Evolutionary conservation across 306 rosid genomes (phyloP).

Genomic region (Vigna angularis): DNA sequence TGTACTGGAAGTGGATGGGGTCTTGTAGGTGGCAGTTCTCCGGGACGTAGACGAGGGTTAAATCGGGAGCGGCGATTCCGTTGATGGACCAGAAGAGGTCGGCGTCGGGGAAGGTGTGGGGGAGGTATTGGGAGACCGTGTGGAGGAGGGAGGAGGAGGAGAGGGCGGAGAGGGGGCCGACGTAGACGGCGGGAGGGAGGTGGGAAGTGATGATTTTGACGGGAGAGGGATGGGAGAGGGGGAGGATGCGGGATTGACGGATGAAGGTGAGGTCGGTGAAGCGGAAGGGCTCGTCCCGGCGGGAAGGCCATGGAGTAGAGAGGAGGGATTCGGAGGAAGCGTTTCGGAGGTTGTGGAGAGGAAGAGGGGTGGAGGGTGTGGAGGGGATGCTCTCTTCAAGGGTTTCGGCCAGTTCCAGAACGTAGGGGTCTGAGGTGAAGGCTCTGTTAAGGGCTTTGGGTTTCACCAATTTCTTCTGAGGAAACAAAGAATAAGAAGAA

Average conservation of each 20-base stretch:
- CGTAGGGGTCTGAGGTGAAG: constrained; percentile 72
- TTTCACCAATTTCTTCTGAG: constrained; percentile 42
- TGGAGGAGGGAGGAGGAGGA: constrained; percentile 46
- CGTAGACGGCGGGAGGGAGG: constrained; percentile 68
- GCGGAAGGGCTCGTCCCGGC: constrained; percentile 88
- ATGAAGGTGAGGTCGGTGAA: constrained; percentile 86
- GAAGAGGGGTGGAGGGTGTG: constrained; percentile 37
- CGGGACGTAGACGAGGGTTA: constrained; percentile 81
- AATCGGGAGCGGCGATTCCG: constrained; percentile 88
- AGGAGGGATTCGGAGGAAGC: constrained; percentile 70
- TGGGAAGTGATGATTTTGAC: constrained; percentile 32
- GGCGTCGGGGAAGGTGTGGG: constrained; percentile 40
- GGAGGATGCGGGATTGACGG: constrained; percentile 66
- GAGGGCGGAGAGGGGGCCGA: constrained; percentile 62
- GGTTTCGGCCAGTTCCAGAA: constrained; percentile 87
- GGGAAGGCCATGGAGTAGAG: constrained; percentile 92
- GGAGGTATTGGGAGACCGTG: constrained; percentile 55
- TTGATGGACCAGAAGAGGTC: constrained; percentile 96
- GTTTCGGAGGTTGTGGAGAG: constrained; percentile 78
- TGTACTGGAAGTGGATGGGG: constrained; percentile 70
- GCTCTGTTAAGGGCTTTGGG: constrained; percentile 29
- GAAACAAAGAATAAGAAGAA: neutral
- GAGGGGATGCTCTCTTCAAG: constrained; percentile 78
- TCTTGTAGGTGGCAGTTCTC: constrained; percentile 64
- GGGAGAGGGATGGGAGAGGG: constrained; percentile 55